A percentile compares a stretch with the other conserved stretches of the same genome.
Evolutionary conservation across 148 eudicot species (phyloP).

Genomic region (Diospyros kaki): DNA sequence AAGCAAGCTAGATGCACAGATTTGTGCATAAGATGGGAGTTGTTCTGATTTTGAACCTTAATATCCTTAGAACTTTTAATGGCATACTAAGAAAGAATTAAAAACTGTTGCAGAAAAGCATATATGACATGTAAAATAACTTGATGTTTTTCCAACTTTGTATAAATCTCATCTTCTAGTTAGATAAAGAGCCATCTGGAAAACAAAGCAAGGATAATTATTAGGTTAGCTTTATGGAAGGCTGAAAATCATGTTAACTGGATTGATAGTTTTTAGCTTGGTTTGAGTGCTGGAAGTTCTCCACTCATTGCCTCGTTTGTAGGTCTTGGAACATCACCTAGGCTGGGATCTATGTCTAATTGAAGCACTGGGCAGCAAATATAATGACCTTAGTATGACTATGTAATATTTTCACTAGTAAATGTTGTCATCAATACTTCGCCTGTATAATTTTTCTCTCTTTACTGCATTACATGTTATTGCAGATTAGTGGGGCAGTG

Average conservation of each 20-base stretch:
- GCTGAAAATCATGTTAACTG: background rate
- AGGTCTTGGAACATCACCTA: background rate
- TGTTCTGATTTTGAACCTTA: background rate
- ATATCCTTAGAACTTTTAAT: background rate
- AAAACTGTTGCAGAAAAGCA: too few relatives aligned
- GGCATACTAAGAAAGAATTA: background rate
- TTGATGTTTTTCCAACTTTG: background rate
- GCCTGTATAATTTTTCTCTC: too few relatives aligned
- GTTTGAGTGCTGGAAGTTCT: background rate
- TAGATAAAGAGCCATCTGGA: background rate
- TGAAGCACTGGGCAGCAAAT: background rate
- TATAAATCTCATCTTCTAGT: background rate
- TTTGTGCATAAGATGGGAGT: background rate
- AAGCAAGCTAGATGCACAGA: too few relatives aligned
- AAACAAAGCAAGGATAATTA: background rate
- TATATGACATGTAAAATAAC: background rate
- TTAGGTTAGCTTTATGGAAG: background rate
- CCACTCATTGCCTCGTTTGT: background rate
- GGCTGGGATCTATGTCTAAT: background rate
- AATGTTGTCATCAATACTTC: background rate
- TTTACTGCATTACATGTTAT: conserved; percentile 5
- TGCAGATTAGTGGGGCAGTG: conserved; percentile 67
- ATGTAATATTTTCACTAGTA: background rate
- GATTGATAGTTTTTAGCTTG: conserved; percentile 1
- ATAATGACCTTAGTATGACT: background rate